A percentile compares a stretch with the other conserved stretches of the same genome.
Conservation (phyloP, 345 rosid genomes). For the Eucalyptus cloeziana region DNA sequence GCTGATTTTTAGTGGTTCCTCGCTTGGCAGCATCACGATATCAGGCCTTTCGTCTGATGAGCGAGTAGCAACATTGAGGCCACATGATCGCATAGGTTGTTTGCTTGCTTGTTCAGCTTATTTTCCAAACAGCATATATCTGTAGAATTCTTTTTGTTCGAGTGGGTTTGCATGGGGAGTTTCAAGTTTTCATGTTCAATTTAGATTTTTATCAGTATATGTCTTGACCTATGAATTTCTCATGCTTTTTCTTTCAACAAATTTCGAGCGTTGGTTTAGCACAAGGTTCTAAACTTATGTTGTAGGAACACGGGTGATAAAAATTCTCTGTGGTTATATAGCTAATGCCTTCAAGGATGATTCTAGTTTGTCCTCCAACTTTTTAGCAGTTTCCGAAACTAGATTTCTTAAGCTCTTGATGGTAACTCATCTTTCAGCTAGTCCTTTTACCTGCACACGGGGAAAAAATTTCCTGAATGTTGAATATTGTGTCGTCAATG, state of each 20-base stretch:
- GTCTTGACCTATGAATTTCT: neutral
- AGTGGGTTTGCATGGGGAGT: neutral
- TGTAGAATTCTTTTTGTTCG: neutral
- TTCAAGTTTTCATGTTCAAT: neutral
- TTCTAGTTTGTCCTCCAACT: neutral
- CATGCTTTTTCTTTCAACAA: neutral
- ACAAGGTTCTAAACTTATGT: neutral
- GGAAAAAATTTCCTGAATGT: neutral
- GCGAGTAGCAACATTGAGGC: slow-evolving; percentile 48
- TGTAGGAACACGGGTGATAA: neutral
- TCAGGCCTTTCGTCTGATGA: slow-evolving; percentile 57
- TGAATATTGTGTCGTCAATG: neutral
- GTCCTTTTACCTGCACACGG: neutral
- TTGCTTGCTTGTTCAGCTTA: neutral
- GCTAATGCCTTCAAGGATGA: neutral
- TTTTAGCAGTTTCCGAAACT: neutral
- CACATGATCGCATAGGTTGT: slow-evolving; percentile 52
- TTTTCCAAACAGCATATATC: neutral
- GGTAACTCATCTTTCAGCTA: neutral
- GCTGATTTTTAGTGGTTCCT: slow-evolving; percentile 55
- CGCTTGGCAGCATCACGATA: slow-evolving; percentile 59
- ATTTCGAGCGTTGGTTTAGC: neutral
- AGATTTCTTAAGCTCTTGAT: neutral
- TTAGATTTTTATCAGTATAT: neutral
- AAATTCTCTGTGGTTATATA: neutral